Percentiles rank a stretch among this genome's conserved stretches.
These are phyloP conservation scores for Austroboletus niveus DNA, from an alignment of 1,284 basidiomycete genomes.

Conservation along the genomic window DNA sequence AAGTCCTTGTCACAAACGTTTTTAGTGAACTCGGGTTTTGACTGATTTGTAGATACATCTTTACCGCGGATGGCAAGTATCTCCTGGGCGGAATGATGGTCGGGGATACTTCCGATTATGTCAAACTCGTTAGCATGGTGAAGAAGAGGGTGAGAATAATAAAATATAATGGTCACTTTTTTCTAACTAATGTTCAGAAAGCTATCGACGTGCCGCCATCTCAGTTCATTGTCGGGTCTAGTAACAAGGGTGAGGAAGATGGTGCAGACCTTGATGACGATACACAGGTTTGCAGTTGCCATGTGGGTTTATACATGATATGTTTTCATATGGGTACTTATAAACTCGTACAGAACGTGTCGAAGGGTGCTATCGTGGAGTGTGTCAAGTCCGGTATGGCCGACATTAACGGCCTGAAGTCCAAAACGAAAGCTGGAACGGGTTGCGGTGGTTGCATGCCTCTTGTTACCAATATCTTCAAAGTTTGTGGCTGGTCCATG, in stretches of 20 bases:
- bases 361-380: conserved; percentile 57
- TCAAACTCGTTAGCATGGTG: conserved; percentile 68
- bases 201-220: conserved; percentile 62
- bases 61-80: conserved; percentile 72
- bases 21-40: not conserved
- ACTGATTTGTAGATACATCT: conserved; percentile 49
- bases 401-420: conserved; percentile 58
- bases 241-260: conserved; percentile 51
- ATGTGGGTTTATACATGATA: conserved; percentile 34
- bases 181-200: conserved; percentile 41
- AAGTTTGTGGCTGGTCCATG: conserved; percentile 10
- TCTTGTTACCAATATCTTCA: conserved; percentile 54
- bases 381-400: conserved; percentile 56
- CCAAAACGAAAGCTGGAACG: conserved; percentile 68
- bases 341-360: conserved; percentile 47
- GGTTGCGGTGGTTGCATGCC: conserved; percentile 77
- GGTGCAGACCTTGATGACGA: conserved; percentile 72
- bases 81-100: conserved; percentile 82
- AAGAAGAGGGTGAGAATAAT: conserved; percentile 56
- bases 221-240: conserved; percentile 64
- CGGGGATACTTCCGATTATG: conserved; percentile 70
- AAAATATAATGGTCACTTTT: not conserved
- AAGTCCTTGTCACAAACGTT: not conserved
- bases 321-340: not conserved
- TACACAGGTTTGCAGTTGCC: conserved; percentile 69